phyloP scores from a whole-genome alignment of 2,329 filamentous ascomycete genomes.

The Cercospora sp. region DNA sequence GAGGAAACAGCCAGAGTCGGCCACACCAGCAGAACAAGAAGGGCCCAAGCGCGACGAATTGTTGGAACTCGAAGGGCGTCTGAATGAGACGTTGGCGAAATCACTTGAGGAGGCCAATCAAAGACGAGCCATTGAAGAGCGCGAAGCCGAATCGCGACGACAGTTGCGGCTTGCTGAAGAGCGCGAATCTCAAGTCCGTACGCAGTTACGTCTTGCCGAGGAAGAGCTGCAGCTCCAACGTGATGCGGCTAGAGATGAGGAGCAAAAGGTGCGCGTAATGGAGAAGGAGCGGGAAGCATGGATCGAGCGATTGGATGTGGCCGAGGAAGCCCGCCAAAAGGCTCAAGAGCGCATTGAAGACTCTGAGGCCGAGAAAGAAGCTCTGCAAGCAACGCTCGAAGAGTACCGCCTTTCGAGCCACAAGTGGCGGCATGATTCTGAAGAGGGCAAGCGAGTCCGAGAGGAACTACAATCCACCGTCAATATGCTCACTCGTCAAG shows the following conservation, averaged over 20 bases:
- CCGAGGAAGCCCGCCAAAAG: slow-evolving; percentile 34
- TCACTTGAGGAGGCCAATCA: slow-evolving; percentile 45
- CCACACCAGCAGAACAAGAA: slow-evolving; percentile 32
- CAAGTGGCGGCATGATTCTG: slow-evolving; percentile 60
- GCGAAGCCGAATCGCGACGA: slow-evolving; percentile 45
- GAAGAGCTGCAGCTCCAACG: slow-evolving; percentile 51
- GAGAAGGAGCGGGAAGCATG: slow-evolving; percentile 46
- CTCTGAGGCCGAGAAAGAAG: slow-evolving; percentile 60
- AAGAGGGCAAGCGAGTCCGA: slow-evolving; percentile 60
- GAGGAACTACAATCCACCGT: slow-evolving; percentile 64
- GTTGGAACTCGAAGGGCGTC: slow-evolving; percentile 35
- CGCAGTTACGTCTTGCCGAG: slow-evolving; percentile 51
- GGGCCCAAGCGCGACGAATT: slow-evolving; percentile 31
- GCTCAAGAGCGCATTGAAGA: slow-evolving; percentile 37
- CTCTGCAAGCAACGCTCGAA: slow-evolving; percentile 61
- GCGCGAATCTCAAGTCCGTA: slow-evolving; percentile 46
- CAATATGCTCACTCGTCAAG: slow-evolving; percentile 75
- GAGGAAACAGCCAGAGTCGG: slow-evolving; percentile 32
- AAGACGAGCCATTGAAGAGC: slow-evolving; percentile 38
- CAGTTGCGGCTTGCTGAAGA: slow-evolving; percentile 42
- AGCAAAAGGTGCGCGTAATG: slow-evolving; percentile 44
- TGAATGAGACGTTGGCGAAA: slow-evolving; percentile 38
- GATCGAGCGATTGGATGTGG: slow-evolving; percentile 42
- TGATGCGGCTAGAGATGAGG: slow-evolving; percentile 46
- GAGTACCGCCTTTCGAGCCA: slow-evolving; percentile 63